These are phyloP conservation scores for Arachis monticola DNA, from an alignment of 331 rosid genomes.

Conservation along the genomic window DNA sequence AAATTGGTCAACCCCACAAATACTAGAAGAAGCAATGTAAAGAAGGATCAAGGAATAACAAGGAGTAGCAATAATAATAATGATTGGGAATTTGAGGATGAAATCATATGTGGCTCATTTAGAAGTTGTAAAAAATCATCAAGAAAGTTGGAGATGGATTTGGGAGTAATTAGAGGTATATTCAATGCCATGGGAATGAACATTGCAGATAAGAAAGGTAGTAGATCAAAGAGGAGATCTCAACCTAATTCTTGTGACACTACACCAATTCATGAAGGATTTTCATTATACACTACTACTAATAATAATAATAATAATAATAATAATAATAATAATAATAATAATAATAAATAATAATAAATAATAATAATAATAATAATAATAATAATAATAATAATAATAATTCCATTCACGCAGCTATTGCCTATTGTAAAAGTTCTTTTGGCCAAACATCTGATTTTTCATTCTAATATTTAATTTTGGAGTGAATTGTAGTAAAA, in stretches of 20 bases:
- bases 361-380: too few species aligned
- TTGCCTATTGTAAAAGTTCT: conserved; percentile 67
- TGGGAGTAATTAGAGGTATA: conserved; percentile 53
- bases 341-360: too few species aligned
- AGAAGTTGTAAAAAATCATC: conserved; percentile 27
- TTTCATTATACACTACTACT: conserved; percentile 38
- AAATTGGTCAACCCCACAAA: conserved; percentile 11
- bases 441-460: conserved; percentile 43
- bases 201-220: conserved; percentile 29
- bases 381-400: conserved; percentile 39
- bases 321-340: too few species aligned
- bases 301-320: conserved; percentile 30
- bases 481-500: too few species aligned
- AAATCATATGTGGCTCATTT: conserved; percentile 2
- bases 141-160: conserved; percentile 47
- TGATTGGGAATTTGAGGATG: conserved; percentile 27
- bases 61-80: conserved; percentile 7
- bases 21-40: not conserved
- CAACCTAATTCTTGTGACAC: conserved; percentile 48
- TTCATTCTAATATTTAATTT: conserved; percentile 25
- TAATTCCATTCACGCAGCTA: conserved; percentile 53
- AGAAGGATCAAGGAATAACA: not conserved
- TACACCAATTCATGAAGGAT: conserved; percentile 54
- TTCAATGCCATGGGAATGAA: conserved; percentile 43
- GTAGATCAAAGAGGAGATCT: conserved; percentile 47